These are phyloP conservation scores for Shiraia sp. DNA, from an alignment of 2,329 filamentous ascomycete species.

Conservation along the genomic window DNA sequence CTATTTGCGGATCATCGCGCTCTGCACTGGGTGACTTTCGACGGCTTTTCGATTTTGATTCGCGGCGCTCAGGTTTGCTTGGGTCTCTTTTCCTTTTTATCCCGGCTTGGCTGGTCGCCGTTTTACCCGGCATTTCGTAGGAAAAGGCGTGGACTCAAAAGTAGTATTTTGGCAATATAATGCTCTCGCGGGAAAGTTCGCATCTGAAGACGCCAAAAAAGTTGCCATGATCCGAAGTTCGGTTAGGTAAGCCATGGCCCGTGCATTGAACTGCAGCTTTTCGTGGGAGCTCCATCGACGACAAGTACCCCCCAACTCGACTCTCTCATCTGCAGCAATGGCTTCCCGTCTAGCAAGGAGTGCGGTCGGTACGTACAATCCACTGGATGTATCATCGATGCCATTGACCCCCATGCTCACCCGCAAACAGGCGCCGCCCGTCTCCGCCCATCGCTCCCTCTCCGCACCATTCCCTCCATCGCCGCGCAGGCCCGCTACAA, in stretches of 20 bases:
- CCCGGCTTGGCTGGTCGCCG: slow-evolving; percentile 28
- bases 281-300: slow-evolving; percentile 18
- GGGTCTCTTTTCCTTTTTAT: slow-evolving; percentile 51
- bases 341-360: slow-evolving; percentile 96
- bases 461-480: slow-evolving; percentile 75
- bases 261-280: slow-evolving; percentile 24
- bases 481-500: slow-evolving; percentile 70
- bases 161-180: not conserved
- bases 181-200: slow-evolving; percentile 1
- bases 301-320: slow-evolving; percentile 39
- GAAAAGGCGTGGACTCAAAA: not conserved
- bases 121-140: slow-evolving; percentile 42
- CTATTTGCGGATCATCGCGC: slow-evolving; percentile 58
- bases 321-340: slow-evolving; percentile 69
- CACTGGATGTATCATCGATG: slow-evolving; percentile 26
- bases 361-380: slow-evolving; percentile 77
- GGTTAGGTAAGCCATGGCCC: slow-evolving; percentile 25
- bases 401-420: slow-evolving; percentile 48
- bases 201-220: slow-evolving; percentile 31
- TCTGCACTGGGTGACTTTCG: slow-evolving; percentile 36
- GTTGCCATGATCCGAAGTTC: slow-evolving; percentile 27
- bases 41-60: slow-evolving; percentile 44
- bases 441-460: slow-evolving; percentile 75
- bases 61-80: slow-evolving; percentile 39
- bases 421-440: slow-evolving; percentile 75